A percentile compares a stretch with the other conserved stretches of the same genome.
Evolutionary conservation across 2,329 filamentous ascomycete species (phyloP).

Genomic region (Leptographium radiaticola): DNA sequence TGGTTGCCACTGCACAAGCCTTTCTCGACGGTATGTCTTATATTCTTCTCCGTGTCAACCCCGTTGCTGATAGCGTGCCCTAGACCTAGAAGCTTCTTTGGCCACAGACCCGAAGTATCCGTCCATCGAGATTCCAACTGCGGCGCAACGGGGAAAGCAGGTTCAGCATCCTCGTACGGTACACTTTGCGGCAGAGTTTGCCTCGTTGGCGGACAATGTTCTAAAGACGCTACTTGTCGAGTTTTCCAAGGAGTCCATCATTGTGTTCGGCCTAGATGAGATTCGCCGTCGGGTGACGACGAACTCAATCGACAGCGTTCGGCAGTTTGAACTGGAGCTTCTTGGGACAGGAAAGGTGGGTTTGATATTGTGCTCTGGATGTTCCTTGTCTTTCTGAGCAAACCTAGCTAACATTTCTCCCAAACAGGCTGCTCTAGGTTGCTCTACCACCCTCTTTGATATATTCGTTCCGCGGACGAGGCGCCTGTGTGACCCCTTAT

Average conservation of each 20-base stretch:
- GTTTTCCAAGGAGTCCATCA: slow-evolving; percentile 17
- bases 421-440: slow-evolving; percentile 20
- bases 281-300: slow-evolving; percentile 23
- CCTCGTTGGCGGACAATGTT: slow-evolving; percentile 22
- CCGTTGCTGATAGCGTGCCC: not conserved
- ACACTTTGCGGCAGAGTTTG: slow-evolving; percentile 19
- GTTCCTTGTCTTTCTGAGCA: not conserved
- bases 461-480: slow-evolving; percentile 28
- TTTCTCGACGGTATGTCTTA: slow-evolving; percentile 36
- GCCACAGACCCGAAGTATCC: slow-evolving; percentile 19
- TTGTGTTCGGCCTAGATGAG: slow-evolving; percentile 17
- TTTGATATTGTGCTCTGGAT: not conserved
- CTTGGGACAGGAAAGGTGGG: slow-evolving; percentile 37
- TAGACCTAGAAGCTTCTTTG: slow-evolving; percentile 34
- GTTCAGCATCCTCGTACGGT: slow-evolving; percentile 18
- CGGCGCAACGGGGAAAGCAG: slow-evolving; percentile 29
- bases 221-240: slow-evolving; percentile 21
- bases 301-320: slow-evolving; percentile 26
- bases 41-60: not conserved
- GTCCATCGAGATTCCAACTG: slow-evolving; percentile 23
- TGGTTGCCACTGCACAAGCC: slow-evolving; percentile 28
- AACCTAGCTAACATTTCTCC: slow-evolving; percentile 2
- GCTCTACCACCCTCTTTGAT: slow-evolving; percentile 23
- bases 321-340: slow-evolving; percentile 37
- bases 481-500: slow-evolving; percentile 29